phyloP scores from a whole-genome alignment of 2,329 filamentous ascomycete genomes.

The Scytalidium lignicola region DNA sequence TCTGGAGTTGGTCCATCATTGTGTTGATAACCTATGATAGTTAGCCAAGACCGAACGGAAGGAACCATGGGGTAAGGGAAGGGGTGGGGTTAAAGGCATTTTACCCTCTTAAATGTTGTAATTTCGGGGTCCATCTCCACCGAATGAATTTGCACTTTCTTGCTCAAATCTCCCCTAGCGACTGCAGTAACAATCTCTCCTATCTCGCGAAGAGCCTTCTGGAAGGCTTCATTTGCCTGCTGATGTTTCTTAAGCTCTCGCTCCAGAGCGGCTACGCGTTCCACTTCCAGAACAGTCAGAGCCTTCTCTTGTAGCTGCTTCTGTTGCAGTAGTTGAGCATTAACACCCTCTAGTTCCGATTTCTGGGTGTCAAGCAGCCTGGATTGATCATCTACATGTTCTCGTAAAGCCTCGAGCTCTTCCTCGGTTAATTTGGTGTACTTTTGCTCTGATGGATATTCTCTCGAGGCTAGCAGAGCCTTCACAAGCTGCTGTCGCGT shows the following conservation, averaged over 20 bases:
- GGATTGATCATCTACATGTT: slow-evolving; percentile 90
- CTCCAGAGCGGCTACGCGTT: slow-evolving; percentile 84
- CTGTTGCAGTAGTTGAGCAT: slow-evolving; percentile 79
- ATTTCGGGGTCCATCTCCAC: slow-evolving; percentile 98
- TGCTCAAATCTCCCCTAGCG: slow-evolving; percentile 89
- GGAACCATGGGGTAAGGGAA: no score
- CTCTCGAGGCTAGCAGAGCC: slow-evolving; percentile 25
- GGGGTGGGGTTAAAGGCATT: no score
- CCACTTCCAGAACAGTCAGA: slow-evolving; percentile 75
- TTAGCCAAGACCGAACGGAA: slow-evolving; percentile 3
- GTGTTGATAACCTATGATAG: slow-evolving; percentile 65
- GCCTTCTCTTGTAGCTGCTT: slow-evolving; percentile 79
- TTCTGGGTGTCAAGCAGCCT: slow-evolving; percentile 86
- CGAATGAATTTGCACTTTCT: slow-evolving; percentile 92
- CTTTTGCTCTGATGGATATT: slow-evolving; percentile 20
- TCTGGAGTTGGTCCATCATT: slow-evolving; percentile 97
- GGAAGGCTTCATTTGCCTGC: slow-evolving; percentile 97
- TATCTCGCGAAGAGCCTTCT: slow-evolving; percentile 93
- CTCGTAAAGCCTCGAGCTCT: slow-evolving; percentile 77
- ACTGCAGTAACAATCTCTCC: slow-evolving; percentile 96
- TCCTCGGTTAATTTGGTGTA: slow-evolving; percentile 61
- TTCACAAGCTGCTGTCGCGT: slow-evolving; percentile 36
- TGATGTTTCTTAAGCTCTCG: slow-evolving; percentile 95
- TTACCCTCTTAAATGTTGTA: slow-evolving; percentile 89
- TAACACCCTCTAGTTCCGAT: slow-evolving; percentile 79